Percentiles rank a stretch among this genome's conserved stretches.
Conservation (phyloP, 495 filamentous ascomycete species). For the Penicillium antarcticum region DNA sequence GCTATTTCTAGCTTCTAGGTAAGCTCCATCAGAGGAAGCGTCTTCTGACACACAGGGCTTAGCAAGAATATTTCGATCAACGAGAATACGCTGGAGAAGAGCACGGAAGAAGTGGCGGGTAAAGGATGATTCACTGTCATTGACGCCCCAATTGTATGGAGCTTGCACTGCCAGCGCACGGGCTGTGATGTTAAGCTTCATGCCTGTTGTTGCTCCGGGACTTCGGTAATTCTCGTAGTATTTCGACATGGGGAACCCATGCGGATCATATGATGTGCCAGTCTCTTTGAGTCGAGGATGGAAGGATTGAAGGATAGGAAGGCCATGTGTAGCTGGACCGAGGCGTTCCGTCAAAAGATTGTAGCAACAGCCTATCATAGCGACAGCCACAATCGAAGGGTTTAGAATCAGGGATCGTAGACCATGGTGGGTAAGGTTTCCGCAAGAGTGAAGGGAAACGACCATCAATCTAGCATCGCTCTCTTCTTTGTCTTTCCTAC, state of each 20-base stretch:
- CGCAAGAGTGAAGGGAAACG: conserved; percentile 96
- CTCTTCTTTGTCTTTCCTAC: conserved; percentile 4
- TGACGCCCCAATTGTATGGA: conserved; percentile 80
- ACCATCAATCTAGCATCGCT: conserved; percentile 63
- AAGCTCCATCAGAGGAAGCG: conserved; percentile 25
- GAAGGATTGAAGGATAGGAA: conserved; percentile 59
- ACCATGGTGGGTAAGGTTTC: conserved; percentile 90
- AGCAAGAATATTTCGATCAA: conserved; percentile 71
- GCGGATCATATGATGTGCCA: conserved; percentile 69
- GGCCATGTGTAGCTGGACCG: conserved; percentile 79
- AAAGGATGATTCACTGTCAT: conserved; percentile 83
- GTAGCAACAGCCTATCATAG: conserved; percentile 97
- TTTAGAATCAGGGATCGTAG: conserved; percentile 82
- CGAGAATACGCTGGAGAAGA: conserved; percentile 85
- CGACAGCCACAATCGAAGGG: conserved; percentile 77
- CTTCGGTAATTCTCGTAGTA: conserved; percentile 59
- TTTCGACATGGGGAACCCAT: conserved; percentile 90
- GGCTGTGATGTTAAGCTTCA: conserved; percentile 90
- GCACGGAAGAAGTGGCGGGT: conserved; percentile 91
- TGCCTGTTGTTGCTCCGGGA: conserved; percentile 48
- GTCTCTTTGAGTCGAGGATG: conserved; percentile 56
- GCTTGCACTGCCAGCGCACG: conserved; percentile 97
- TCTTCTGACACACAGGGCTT: conserved; percentile 43
- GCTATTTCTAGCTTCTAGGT: conserved; percentile 13
- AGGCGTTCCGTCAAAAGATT: conserved; percentile 90